A percentile compares a stretch with the other conserved stretches of the same genome.
phyloP scores from a whole-genome alignment of 164 flowering plant genomes.

The Magnolia kwangsiensis region DNA sequence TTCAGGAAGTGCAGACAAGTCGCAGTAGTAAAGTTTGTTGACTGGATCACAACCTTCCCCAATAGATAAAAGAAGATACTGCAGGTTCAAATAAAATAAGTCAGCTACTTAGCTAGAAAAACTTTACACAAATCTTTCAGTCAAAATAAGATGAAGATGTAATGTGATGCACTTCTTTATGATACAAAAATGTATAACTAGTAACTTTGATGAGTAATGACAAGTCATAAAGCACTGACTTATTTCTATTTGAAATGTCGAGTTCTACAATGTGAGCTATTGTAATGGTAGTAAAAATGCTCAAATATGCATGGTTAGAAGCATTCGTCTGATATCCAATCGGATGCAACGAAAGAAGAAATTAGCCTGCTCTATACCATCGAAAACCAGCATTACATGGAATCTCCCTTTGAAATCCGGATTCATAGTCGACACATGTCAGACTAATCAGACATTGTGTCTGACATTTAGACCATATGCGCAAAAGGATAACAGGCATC shows the following conservation, averaged over 20 bases:
- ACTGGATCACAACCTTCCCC: conserved; percentile 73
- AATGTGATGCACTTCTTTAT: neutral
- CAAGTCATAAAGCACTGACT: neutral
- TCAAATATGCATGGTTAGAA: neutral
- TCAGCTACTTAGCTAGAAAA: neutral
- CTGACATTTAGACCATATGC: neutral
- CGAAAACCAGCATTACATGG: neutral
- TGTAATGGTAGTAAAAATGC: neutral
- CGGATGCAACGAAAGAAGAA: neutral
- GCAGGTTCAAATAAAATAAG: conserved; percentile 21
- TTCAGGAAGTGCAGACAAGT: conserved; percentile 59
- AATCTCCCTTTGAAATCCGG: neutral
- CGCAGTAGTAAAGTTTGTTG: conserved; percentile 88
- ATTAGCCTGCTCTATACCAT: neutral
- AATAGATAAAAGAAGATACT: conserved; percentile 71
- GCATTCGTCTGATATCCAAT: neutral
- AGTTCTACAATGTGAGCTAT: neutral
- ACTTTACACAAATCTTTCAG: neutral
- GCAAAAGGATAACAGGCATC: neutral
- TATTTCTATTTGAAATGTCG: neutral
- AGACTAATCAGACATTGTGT: neutral
- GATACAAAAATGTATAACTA: neutral
- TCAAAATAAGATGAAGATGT: neutral
- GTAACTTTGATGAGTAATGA: neutral
- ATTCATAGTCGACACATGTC: neutral